Base-by-base conservation (phyloP, 2,329 filamentous ascomycete genomes). In the Penicillium digitatum region DNA sequence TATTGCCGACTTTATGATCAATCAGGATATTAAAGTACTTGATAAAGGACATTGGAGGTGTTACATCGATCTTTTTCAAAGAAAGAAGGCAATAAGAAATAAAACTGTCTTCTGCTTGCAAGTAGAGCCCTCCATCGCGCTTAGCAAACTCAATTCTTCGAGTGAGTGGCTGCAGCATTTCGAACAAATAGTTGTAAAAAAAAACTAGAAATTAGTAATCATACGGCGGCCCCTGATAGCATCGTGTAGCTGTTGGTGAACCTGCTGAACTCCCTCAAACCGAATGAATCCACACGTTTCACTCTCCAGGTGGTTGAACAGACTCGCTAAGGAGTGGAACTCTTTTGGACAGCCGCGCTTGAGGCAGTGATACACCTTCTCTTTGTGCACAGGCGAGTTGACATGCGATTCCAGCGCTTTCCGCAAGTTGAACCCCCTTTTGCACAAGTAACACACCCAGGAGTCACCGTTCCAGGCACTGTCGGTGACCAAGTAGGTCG, bases 371-470 rank as follows among this genome's bases (percentile, higher is more conserved):
- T 81, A 77, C 0, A 78, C 63, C 29, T 72, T 73, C 57, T 76
- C 74, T 70, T 76, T 72, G 72, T 84, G 82, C 0, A 63, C 68
- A 0, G 79, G 72, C 0, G 83, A 86, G 37, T 75, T 76, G 1
- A 87, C 65, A 60, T 87, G 83, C 50, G 77, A 71, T 45, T 81
- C 80, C 3, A 87, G 72, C 0, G 62, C 61, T 0, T 39, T 12
- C 0, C 74, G 50, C 0, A 46, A 54, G 0, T 26, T 48, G 57
- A 83, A 87, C 0, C 62, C 27, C 10, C 69, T 67, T 22, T 77
- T 67, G 62, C 84, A 87, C 4, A 86, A 56, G 55, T 80, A 81
- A 69, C 82, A 86, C n/a, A 16, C 22, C 45, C 45, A 48, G 6
- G 2, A 27, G 16, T 3, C 0, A 16, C 45, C 45, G 20, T 48